Conservation (phyloP, 331 rosid species). For the Acacia concinna region DNA sequence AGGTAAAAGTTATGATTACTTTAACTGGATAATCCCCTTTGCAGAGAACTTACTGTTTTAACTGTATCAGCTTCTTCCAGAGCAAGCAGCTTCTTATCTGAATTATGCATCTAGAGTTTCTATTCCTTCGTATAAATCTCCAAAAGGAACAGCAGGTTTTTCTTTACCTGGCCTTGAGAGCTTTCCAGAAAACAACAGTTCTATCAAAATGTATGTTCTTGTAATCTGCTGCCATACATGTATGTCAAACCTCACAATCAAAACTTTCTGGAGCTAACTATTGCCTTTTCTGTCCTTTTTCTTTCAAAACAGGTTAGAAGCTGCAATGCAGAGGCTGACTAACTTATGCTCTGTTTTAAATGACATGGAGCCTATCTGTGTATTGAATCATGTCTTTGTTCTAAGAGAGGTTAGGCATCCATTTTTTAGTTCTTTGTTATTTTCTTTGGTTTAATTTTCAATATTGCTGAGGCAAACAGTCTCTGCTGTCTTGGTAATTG, state of each 20-base stretch:
- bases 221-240: conserved; percentile 16
- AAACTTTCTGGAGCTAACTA: conserved; percentile 12
- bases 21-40: conserved; percentile 25
- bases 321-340: conserved; percentile 98
- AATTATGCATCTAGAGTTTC: conserved; percentile 79
- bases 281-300: conserved; percentile 6
- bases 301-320: conserved; percentile 77
- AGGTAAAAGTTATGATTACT: conserved; percentile 53
- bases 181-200: conserved; percentile 84
- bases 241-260: conserved; percentile 7
- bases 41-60: conserved; percentile 41
- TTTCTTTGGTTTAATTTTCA: conserved; percentile 1
- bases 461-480: not conserved
- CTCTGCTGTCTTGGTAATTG: not conserved
- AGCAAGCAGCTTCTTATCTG: conserved; percentile 93
- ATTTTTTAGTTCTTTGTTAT: conserved; percentile 8
- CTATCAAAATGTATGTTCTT: conserved; percentile 82
- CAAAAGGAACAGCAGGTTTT: conserved; percentile 70
- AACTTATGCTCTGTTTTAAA: conserved; percentile 94
- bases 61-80: conserved; percentile 86
- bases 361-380: conserved; percentile 99
- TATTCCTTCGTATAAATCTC: conserved; percentile 72
- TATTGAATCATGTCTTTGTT: conserved; percentile 89
- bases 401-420: conserved; percentile 77
- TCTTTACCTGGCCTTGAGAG: conserved; percentile 98